Evolutionary conservation across 163 green algal genomes (phyloP).

Genomic region (Prototheca wickerhamii): DNA sequence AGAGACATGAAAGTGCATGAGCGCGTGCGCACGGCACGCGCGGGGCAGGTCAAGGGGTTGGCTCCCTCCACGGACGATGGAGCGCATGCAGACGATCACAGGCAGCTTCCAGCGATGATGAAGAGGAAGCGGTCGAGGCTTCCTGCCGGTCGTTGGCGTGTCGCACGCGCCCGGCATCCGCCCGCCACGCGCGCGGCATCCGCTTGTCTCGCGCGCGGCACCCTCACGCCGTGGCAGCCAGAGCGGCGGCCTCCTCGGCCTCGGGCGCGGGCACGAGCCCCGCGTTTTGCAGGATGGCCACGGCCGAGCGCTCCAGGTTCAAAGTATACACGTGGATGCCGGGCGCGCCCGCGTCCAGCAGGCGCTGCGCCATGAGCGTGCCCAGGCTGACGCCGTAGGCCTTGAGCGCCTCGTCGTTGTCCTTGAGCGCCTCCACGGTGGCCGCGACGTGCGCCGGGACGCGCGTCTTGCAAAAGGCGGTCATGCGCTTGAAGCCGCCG

Average conservation of each 20-base stretch:
- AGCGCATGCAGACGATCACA: too few species aligned
- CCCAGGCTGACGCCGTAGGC: slow-evolving; percentile 81
- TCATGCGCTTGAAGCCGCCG: slow-evolving; percentile 97
- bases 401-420: slow-evolving; percentile 92
- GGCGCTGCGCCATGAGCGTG: slow-evolving; percentile 77
- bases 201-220: too few species aligned
- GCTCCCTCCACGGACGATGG: too few species aligned
- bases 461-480: slow-evolving; percentile 95
- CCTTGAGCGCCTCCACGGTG: slow-evolving; percentile 84
- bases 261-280: slow-evolving; percentile 36
- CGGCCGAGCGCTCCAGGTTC: slow-evolving; percentile 76
- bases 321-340: slow-evolving; percentile 96
- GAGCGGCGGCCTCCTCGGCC: slow-evolving; percentile 6
- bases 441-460: slow-evolving; percentile 55
- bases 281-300: slow-evolving; percentile 76
- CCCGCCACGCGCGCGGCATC: too few species aligned
- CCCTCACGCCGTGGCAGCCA: not conserved
- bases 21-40: too few species aligned
- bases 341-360: slow-evolving; percentile 70
- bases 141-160: too few species aligned
- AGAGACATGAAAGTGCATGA: too few species aligned
- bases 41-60: too few species aligned
- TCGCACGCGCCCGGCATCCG: too few species aligned
- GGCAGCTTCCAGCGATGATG: too few species aligned
- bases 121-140: too few species aligned